Evolutionary conservation across 495 filamentous ascomycete species (phyloP), one percentile per base, ranked within the genome.

Genomic region (Podospora anserina): DNA sequence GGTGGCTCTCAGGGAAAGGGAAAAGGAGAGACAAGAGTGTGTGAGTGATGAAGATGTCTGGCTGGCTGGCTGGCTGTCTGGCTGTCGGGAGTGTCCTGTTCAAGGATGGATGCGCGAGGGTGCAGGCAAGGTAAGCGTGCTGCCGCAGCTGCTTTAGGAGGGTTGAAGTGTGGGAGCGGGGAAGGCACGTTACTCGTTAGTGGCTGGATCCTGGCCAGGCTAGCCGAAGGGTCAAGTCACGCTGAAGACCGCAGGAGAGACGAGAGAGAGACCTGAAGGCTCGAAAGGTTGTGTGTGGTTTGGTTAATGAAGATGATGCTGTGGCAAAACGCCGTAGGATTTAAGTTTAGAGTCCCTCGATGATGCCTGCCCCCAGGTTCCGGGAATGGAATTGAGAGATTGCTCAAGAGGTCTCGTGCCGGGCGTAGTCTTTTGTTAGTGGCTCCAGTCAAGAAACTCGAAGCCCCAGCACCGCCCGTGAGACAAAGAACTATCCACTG

Each of bases 151-250:
- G 55, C 55, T 58, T 19, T 58, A 30, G 58, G 64, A 69, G 69
- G 27, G 67, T 69, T 66, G 69, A 72, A 68, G 69, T 69, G 69
- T 71, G 72, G 62, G 72, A 68, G 69, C 67, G 70, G 70, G 70
- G 75, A 69, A 61, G 65, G 68, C 65, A 68, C 56, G 69, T 70
- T 69, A 66, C 66, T 72, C 55, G 61, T 68, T 69, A 75, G 68
- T 72, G 75, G 73, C 71, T 71, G 56, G 69, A 72, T 70, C 64
- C 69, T 67, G 39, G 66, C 44, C 61, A 72, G 63, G 66, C 71
- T 67, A 70, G 60, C 71, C 75, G 65, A 71, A 71, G 39, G 39
- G 67, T 56, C 74, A 70, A 64, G 61, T 32, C 69, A 66, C 39
- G 39, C 39, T 49, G 39, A 49, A 49, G 39, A 16, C 39, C 39